Percentiles rank a stretch among this genome's conserved stretches.
Conservation (phyloP, 139 green algal species). For the Diplosphaera chodatii region DNA sequence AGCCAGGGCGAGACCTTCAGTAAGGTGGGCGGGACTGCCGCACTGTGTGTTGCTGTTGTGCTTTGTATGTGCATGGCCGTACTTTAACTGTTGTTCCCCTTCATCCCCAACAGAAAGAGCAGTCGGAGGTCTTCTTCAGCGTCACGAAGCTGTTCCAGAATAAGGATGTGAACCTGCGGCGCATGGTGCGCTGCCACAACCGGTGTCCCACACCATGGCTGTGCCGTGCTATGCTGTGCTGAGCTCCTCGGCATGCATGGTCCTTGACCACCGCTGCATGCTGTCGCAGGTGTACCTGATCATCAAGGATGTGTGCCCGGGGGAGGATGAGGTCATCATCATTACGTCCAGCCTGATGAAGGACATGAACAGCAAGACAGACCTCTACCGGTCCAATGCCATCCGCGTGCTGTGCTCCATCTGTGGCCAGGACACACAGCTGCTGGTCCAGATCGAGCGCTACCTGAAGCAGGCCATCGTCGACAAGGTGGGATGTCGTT, state of each 20-base stretch:
- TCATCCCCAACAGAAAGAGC: slow-evolving; percentile 97
- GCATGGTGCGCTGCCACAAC: too few relatives aligned
- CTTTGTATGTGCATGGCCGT: too few relatives aligned
- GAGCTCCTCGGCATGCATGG: too few relatives aligned
- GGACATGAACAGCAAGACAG: slow-evolving; percentile 96
- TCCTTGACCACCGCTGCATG: too few relatives aligned
- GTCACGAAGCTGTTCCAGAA: slow-evolving; percentile 98
- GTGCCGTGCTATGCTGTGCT: too few relatives aligned
- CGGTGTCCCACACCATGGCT: too few relatives aligned
- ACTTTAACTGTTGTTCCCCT: too few relatives aligned
- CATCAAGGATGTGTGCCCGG: slow-evolving; percentile 95
- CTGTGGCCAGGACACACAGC: slow-evolving; percentile 62
- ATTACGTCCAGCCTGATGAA: slow-evolving; percentile 98
- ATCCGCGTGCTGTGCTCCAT: slow-evolving; percentile 97
- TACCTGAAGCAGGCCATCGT: slow-evolving; percentile 98
- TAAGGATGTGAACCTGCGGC: slow-evolving; percentile 86
- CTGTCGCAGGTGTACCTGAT: slow-evolving; percentile 79
- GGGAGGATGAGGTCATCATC: slow-evolving; percentile 91
- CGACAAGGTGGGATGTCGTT: too few relatives aligned
- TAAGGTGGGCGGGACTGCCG: slow-evolving; percentile 77
- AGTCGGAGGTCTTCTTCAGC: slow-evolving; percentile 96
- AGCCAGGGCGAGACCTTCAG: slow-evolving; percentile 97
- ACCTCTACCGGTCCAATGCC: slow-evolving; percentile 93
- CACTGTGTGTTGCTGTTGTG: too few relatives aligned
- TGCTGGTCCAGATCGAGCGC: slow-evolving; percentile 86